phyloP scores from a whole-genome alignment of 306 rosid genomes.

The Astragalus membranaceus region DNA sequence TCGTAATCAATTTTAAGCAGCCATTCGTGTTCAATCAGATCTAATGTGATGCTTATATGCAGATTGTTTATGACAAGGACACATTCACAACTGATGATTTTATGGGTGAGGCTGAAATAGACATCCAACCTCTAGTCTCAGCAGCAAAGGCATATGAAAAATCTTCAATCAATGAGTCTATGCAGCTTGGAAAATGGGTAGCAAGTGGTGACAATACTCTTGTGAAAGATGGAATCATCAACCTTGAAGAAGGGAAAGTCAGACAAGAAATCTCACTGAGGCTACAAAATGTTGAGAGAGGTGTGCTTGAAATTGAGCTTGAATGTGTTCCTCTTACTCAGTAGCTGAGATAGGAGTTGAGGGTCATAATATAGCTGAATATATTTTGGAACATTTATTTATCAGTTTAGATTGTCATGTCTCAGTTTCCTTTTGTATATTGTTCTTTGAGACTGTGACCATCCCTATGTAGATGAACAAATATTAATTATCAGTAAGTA shows the following conservation, averaged over 20 bases:
- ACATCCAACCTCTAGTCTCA: slow-evolving; percentile 69
- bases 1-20: neutral
- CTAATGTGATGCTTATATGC: slow-evolving; percentile 23
- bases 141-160: slow-evolving; percentile 76
- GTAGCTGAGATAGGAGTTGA: slow-evolving; percentile 21
- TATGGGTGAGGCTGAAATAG: slow-evolving; percentile 97
- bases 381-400: neutral
- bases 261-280: slow-evolving; percentile 60
- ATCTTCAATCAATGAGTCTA: slow-evolving; percentile 31
- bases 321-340: slow-evolving; percentile 95
- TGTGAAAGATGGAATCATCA: slow-evolving; percentile 60
- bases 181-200: slow-evolving; percentile 61
- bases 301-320: slow-evolving; percentile 72
- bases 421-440: slow-evolving; percentile 5
- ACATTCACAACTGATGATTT: slow-evolving; percentile 79
- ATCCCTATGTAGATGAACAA: slow-evolving; percentile 11
- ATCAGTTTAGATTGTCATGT: neutral
- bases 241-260: slow-evolving; percentile 59
- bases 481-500: neutral
- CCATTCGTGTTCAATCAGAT: neutral
- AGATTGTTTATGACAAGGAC: slow-evolving; percentile 91
- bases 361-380: neutral
- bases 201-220: slow-evolving; percentile 58
- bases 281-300: slow-evolving; percentile 83
- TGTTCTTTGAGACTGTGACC: slow-evolving; percentile 16